These are phyloP conservation scores for Tricholoma furcatifolium DNA, from an alignment of 768 basidiomycete genomes.

Conservation along the genomic window DNA sequence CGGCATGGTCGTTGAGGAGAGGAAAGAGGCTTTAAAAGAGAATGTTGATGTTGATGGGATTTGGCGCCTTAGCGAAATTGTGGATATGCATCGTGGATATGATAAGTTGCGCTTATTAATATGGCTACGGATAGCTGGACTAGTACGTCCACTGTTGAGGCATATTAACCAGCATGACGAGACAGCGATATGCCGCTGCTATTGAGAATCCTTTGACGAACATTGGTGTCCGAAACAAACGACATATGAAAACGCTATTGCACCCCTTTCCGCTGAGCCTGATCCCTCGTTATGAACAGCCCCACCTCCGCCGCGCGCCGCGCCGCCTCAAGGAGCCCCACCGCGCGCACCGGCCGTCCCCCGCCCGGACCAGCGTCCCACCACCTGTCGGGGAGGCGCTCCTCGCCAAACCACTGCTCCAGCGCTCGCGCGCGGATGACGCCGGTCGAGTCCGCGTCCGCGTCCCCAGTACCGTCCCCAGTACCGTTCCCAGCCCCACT, in stretches of 20 bases:
- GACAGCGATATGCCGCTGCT: no score
- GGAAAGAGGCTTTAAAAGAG: conserved; percentile 61
- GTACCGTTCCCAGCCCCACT: no score
- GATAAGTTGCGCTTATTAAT: no score
- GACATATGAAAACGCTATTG: background rate
- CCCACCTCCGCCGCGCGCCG: conserved; percentile 15
- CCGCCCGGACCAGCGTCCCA: conserved; percentile 29
- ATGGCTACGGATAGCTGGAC: no score
- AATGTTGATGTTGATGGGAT: conserved; percentile 53
- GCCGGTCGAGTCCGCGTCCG: conserved; percentile 3
- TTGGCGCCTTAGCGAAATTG: conserved; percentile 8
- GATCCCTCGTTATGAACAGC: no score
- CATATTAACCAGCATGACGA: no score
- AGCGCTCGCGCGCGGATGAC: conserved; percentile 35
- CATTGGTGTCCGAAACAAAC: background rate
- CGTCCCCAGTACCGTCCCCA: no score
- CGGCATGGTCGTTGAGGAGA: conserved; percentile 31
- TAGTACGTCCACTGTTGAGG: no score
- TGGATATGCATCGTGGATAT: conserved; percentile 6
- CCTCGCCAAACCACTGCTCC: conserved; percentile 56
- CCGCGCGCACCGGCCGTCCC: conserved; percentile 22
- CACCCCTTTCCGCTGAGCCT: no score
- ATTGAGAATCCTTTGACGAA: no score
- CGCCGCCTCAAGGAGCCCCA: conserved; percentile 27
- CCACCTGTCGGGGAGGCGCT: conserved; percentile 63